Evolutionary conservation across 176 grass and related monocot genomes (phyloP), one percentile per base, ranked within the genome.

Genomic region (Musa schizocarpa): DNA sequence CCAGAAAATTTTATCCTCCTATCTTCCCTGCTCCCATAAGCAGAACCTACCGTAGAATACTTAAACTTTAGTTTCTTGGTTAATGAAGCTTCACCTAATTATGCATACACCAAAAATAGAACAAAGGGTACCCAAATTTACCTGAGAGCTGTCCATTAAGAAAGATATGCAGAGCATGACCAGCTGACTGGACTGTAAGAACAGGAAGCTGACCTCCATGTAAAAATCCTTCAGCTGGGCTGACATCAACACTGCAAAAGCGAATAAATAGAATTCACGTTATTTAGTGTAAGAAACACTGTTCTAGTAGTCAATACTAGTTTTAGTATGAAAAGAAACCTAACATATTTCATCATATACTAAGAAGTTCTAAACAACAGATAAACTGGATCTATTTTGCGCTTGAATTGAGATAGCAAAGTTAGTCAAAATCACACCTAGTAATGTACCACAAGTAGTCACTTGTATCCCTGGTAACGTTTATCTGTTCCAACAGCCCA

Each of bases 381-480:
- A 48, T 34, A 51, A 63, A 67, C 29, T 56, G 50, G 10, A 54
- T 24, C 24, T 48, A 82, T 52, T 56, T 23, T 13, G 1, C 25
- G 24, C 51, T 54, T 73, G 21, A 26, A 17, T 23, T 77, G 24
- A 50, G 9, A 49, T 51, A 53, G 43, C 19, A 48, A 17, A 25
- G 57, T 73, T 59, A 16, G 49, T 64, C 25, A 48, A 50, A 20
- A 64, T 65, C 74, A 82, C 87, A 99, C 96, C 92, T 89, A 68
- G 88, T 92, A 2, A 92, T 99, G 76, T 99, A 99, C 96, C 96
- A 99, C 66, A 99, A 87, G 73, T 99, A 99, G 75, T 99, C 96
- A 71, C 88, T 94, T 55, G 74, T 63, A 74, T 99, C 96, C 68
- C 96, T 86, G 16, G 96, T 99, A 65, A 99, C 81, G 52, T 99